A percentile compares a stretch with the other conserved stretches of the same genome.
Conservation (phyloP, 257 asterid species). For the Rauvolfia tetraphylla region DNA sequence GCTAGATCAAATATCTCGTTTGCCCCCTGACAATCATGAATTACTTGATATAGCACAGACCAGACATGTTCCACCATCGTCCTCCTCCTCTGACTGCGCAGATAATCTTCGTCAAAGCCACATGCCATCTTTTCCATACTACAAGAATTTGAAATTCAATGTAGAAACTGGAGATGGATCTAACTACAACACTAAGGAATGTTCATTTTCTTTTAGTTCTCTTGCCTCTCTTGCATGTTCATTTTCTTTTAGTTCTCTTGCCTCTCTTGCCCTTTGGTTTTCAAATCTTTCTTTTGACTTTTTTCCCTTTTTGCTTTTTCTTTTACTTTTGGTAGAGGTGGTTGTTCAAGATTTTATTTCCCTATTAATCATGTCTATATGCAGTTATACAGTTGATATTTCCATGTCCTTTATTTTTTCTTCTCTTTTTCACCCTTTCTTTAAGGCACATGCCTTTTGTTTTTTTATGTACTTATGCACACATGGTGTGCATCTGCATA, state of each 20-base stretch:
- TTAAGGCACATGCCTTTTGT: too few species aligned
- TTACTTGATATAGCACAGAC: not conserved
- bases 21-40: constrained; percentile 37
- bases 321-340: too few species aligned
- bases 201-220: not conserved
- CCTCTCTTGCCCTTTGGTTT: too few species aligned
- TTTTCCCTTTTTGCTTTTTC: too few species aligned
- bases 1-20: constrained; percentile 47
- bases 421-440: too few species aligned
- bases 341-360: not conserved
- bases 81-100: constrained; percentile 47
- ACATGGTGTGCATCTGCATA: too few species aligned
- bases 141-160: constrained; percentile 27
- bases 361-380: too few species aligned
- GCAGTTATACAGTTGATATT: too few species aligned
- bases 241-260: too few species aligned
- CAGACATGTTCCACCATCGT: constrained; percentile 14
- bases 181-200: constrained; percentile 17
- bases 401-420: too few species aligned
- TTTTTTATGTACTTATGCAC: too few species aligned
- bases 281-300: too few species aligned
- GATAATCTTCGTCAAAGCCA: constrained; percentile 41
- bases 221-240: not conserved
- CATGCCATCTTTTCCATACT: constrained; percentile 45
- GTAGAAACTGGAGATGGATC: constrained; percentile 16